Percentiles rank a stretch among this genome's conserved stretches.
phyloP scores from a whole-genome alignment of 2,329 filamentous ascomycete species.

The Alternaria metachromatica region DNA sequence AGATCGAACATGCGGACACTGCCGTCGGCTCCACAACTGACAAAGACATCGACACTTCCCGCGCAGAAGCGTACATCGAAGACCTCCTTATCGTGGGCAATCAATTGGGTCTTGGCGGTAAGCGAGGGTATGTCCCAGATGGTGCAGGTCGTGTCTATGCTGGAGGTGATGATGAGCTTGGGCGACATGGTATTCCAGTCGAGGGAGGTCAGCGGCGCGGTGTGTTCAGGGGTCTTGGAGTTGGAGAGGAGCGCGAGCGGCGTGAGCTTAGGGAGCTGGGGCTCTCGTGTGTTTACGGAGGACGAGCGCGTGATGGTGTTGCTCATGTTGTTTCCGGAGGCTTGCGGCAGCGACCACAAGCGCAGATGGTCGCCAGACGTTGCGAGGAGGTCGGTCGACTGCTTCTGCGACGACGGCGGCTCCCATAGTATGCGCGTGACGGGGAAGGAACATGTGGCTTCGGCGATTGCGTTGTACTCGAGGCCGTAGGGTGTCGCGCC shows the following conservation, averaged over 20 bases:
- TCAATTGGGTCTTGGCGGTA: conserved; percentile 96
- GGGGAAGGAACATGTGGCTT: conserved; percentile 97
- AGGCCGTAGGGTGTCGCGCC: conserved; percentile 76
- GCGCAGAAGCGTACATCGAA: conserved; percentile 98
- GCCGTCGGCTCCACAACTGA: conserved; percentile 95
- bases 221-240: conserved; percentile 98
- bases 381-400: conserved; percentile 91
- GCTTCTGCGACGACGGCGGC: conserved; percentile 91
- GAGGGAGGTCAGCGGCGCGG: conserved; percentile 90
- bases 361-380: conserved; percentile 94
- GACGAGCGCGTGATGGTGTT: conserved; percentile 74
- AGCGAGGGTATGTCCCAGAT: conserved; percentile 99
- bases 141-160: conserved; percentile 98
- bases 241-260: conserved; percentile 93
- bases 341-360: conserved; percentile 83
- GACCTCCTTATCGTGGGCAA: conserved; percentile 98
- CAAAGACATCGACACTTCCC: conserved; percentile 97
- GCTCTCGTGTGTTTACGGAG: conserved; percentile 65
- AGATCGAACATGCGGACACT: conserved; percentile 99
- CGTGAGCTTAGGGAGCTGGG: conserved; percentile 79
- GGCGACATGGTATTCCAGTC: conserved; percentile 99
- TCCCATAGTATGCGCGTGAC: conserved; percentile 97
- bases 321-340: conserved; percentile 60
- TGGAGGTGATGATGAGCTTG: conserved; percentile 96
- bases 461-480: conserved; percentile 91